Evolutionary conservation across 2,329 filamentous ascomycete species (phyloP).

Genomic region (Periconia macrospinosa): DNA sequence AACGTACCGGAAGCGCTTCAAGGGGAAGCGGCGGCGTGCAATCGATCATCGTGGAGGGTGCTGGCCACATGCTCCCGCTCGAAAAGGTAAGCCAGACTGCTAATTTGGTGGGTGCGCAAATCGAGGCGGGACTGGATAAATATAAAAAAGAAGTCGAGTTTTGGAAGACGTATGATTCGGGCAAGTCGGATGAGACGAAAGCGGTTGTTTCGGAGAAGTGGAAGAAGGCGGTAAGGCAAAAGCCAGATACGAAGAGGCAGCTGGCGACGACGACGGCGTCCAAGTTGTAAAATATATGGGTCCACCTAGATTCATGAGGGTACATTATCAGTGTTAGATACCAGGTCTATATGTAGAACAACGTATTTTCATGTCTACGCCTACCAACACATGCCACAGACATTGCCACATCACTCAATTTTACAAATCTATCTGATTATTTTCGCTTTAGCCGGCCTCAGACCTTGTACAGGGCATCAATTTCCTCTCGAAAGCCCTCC

Average conservation of each 20-base stretch:
- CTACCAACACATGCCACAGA: too few relatives aligned
- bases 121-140: not conserved
- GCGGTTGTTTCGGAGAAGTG: not conserved
- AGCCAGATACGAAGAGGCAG: not conserved
- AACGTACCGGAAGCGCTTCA: not conserved
- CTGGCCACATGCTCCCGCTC: not conserved
- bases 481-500: slow-evolving; percentile 5
- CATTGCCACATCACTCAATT: too few relatives aligned
- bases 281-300: not conserved
- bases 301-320: not conserved
- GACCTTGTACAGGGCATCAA: slow-evolving; percentile 1
- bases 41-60: not conserved
- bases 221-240: not conserved
- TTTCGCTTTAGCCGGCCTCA: too few relatives aligned
- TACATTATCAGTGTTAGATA: too few relatives aligned
- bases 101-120: not conserved
- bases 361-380: too few relatives aligned
- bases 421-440: too few relatives aligned
- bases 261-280: too few relatives aligned
- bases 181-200: not conserved
- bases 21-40: not conserved
- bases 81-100: not conserved
- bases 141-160: not conserved
- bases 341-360: too few relatives aligned
- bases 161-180: not conserved